phyloP scores from a whole-genome alignment of 306 rosid genomes.

The Vigna mungo region DNA sequence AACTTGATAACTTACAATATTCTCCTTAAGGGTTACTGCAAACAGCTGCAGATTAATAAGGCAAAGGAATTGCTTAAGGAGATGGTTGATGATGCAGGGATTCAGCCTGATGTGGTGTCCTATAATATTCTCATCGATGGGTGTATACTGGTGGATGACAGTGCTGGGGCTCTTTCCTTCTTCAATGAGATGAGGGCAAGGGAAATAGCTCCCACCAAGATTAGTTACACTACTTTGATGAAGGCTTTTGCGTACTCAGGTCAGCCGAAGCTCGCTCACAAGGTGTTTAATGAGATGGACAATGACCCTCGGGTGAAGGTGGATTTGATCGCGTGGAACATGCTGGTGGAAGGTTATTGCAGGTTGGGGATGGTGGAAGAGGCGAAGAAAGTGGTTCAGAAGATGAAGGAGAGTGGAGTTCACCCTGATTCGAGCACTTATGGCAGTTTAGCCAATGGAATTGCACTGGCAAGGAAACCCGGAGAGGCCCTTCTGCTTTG shows the following conservation, averaged over 20 bases:
- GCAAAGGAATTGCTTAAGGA: conserved; percentile 82
- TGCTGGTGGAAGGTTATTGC: conserved; percentile 96
- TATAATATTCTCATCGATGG: conserved; percentile 90
- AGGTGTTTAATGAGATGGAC: conserved; percentile 89
- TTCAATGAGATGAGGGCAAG: conserved; percentile 90
- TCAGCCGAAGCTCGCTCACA: conserved; percentile 93
- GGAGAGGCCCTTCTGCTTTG: conserved; percentile 96
- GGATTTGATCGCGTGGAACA: conserved; percentile 89
- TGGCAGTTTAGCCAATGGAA: conserved; percentile 84
- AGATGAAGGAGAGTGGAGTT: conserved; percentile 81
- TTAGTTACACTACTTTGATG: conserved; percentile 97
- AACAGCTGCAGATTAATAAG: conserved; percentile 73
- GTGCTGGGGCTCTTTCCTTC: conserved; percentile 85
- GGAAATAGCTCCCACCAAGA: conserved; percentile 92
- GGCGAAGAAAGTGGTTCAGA: conserved; percentile 75
- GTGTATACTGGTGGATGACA: conserved; percentile 86
- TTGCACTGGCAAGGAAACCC: conserved; percentile 86
- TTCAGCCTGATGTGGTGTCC: conserved; percentile 91
- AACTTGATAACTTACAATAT: conserved; percentile 89
- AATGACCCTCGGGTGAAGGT: conserved; percentile 79
- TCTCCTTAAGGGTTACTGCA: conserved; percentile 88
- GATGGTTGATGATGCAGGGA: conserved; percentile 77
- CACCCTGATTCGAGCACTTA: conserved; percentile 86
- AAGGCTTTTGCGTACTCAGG: conserved; percentile 88
- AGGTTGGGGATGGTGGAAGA: conserved; percentile 83